Base-by-base conservation (phyloP, 257 asterid genomes). In the Salvia rosmarinus region DNA sequence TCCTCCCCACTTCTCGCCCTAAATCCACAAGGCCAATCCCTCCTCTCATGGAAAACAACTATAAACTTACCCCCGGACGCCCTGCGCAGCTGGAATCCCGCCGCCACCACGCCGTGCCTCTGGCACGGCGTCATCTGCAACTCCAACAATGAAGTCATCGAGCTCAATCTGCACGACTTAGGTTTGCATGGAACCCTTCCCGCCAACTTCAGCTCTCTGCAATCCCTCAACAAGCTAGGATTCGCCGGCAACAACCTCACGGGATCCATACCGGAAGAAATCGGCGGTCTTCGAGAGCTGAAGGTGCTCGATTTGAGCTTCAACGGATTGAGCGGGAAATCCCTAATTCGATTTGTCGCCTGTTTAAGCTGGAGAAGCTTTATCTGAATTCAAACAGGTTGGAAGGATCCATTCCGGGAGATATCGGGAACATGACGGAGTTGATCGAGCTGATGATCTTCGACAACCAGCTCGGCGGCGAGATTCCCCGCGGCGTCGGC, bases 401-500 rank as follows among this genome's bases (percentile, higher is more conserved):
- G 0, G 82, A 74, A 20, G 96, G 96, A 0, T 67, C 84, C 0
- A 85, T 90, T 8, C 91, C 92, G 0, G 44, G 21, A 0, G 86
- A 78, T 40, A 82, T 88, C 58, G 93, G 95, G 4, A 82, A 86
- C 59, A 78, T 90, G 1, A 79, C 83, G 2, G 64, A 64, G 61
- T 60, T 90, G 68, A 39, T 67, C 55, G 78, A 67, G 84, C 39
- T 90, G 61, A 82, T 78, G 0, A 32, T 90, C 47, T 88, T 62
- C 40, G 96, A 90, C 57, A 90, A 90, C 35, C 89, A 90, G 78
- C 81, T 90, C 42, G 50, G 78, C 50, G 96, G 91, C 0, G 51
- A 39, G 47, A 79, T 90, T 67, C 96, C 95, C n/a, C n/a, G n/a
- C n/a, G n/a, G n/a, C n/a, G n/a, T n/a, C n/a, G 21, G 72, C 70